These are phyloP conservation scores for Nicotiana noctiflora DNA, from an alignment of 257 asterid species.

Conservation along the genomic window DNA sequence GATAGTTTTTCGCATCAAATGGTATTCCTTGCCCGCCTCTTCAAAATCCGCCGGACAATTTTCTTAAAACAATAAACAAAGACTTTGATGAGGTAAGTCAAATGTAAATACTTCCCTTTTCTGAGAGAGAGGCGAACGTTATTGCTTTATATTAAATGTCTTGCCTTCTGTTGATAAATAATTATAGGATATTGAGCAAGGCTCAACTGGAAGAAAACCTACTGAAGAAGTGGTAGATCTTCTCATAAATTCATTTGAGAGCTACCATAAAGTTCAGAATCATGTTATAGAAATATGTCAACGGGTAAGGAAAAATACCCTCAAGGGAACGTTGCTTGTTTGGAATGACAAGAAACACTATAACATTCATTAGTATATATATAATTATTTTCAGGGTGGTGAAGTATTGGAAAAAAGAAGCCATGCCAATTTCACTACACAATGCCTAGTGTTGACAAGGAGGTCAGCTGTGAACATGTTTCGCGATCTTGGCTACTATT, in stretches of 20 bases:
- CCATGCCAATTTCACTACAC: constrained; percentile 11
- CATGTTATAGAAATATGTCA: constrained; percentile 13
- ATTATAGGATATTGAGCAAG: constrained; percentile 15
- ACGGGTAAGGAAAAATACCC: neutral
- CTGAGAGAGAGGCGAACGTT: too few species aligned
- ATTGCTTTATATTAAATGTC: too few species aligned
- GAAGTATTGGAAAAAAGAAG: constrained; percentile 9
- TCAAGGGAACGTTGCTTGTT: neutral
- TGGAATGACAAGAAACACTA: neutral
- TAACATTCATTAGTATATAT: neutral
- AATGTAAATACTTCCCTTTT: neutral
- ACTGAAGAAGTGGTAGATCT: constrained; percentile 8
- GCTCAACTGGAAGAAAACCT: neutral
- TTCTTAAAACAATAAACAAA: too few species aligned
- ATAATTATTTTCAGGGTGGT: constrained; percentile 10
- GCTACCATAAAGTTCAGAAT: neutral
- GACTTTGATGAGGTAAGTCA: neutral
- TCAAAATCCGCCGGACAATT: too few species aligned
- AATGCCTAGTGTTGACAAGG: constrained; percentile 19
- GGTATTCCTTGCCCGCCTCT: too few species aligned
- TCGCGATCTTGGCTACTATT: constrained; percentile 8
- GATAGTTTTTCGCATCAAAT: constrained; percentile 18
- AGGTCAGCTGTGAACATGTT: constrained; percentile 16
- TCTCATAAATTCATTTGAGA: constrained; percentile 3
- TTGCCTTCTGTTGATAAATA: neutral